Evolutionary conservation across 1,284 basidiomycete genomes (phyloP), one percentile per base, ranked within the genome.

Genomic region (Malassezia dermatis): DNA sequence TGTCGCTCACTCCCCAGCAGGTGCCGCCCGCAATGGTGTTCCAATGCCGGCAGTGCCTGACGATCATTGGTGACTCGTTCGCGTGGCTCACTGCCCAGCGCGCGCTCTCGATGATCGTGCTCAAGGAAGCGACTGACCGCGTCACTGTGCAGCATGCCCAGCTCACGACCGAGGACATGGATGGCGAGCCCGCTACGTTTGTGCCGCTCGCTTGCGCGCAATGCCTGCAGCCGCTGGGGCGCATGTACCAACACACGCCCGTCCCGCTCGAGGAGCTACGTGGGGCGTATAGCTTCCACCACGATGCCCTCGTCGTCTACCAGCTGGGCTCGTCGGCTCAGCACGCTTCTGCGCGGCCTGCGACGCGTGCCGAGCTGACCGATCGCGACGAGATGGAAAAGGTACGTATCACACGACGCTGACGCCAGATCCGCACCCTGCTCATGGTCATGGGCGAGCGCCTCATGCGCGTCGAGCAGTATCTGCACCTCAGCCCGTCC

Each of bases 171-270:
- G 58, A 57, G 8, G 56, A 63, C 7, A 47, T 47, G 1, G 60
- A 55, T 6, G 58, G 63, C 30, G 49, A 62, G 12, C 60, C 60
- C 2, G 53, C 56, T n/a, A 65, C 60, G 0, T 68, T 61, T 28
- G 43, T 56, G 1, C 40, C 48, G 4, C 51, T 68, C 7, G 37
- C 48, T 2, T 68, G 66, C 40, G 58, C 50, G 0, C 56, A 61
- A 0, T 66, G 66, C 48, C 27, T 42, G 24, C 40, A 56, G 0
- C 30, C 34, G 2, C 49, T 68, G 0, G 66, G 66, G 2, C 44
- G 63, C 11, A 59, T 53, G 31, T 68, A 66, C 44, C 32, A 59
- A 4, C 60, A 61, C 5, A 66, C 66, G 2, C 64, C 66, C 6
- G 26, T 53, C 1, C 57, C 54, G 12, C 40, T 66, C 27, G 62